phyloP scores from a whole-genome alignment of 2,329 filamentous ascomycete genomes.

The Aureobasidium musti region DNA sequence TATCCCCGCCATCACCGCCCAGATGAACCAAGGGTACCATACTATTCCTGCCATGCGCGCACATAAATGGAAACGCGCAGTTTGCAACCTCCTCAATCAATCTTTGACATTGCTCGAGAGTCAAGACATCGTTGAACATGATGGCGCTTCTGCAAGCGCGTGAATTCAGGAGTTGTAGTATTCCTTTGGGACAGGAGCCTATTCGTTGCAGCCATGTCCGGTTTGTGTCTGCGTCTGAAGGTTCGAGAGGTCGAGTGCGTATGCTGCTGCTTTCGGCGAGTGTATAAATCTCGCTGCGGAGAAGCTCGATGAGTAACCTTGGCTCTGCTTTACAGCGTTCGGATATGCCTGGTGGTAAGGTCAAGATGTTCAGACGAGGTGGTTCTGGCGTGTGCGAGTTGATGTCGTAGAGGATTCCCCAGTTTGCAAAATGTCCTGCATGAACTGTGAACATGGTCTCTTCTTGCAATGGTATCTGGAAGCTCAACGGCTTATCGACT shows the following conservation, averaged over 20 bases:
- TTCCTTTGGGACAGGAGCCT: conserved; percentile 69
- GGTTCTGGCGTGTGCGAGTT: conserved; percentile 4
- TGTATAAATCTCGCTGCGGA: conserved; percentile 74
- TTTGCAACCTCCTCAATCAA: conserved; percentile 60
- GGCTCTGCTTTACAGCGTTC: conserved; percentile 76
- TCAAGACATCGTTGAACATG: conserved; percentile 79
- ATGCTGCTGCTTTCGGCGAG: conserved; percentile 50
- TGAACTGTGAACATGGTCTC: conserved; percentile 58
- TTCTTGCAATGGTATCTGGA: conserved; percentile 67
- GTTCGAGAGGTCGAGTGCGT: not conserved
- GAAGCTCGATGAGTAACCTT: conserved; percentile 68
- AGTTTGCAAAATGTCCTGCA: conserved; percentile 62
- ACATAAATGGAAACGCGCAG: conserved; percentile 77
- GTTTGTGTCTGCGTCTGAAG: conserved; percentile 12
- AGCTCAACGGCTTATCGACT: conserved; percentile 59
- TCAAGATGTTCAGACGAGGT: conserved; percentile 48
- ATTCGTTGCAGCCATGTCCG: conserved; percentile 62
- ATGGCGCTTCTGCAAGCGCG: conserved; percentile 76
- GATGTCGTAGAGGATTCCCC: conserved; percentile 72
- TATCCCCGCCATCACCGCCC: not conserved
- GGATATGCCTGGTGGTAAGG: conserved; percentile 69
- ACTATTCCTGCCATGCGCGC: conserved; percentile 69
- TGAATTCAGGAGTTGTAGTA: conserved; percentile 75
- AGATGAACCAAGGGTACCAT: conserved; percentile 51
- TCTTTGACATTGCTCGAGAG: conserved; percentile 57